Conservation (phyloP, 2,329 filamentous ascomycete species). For the Fusarium virguliforme region DNA sequence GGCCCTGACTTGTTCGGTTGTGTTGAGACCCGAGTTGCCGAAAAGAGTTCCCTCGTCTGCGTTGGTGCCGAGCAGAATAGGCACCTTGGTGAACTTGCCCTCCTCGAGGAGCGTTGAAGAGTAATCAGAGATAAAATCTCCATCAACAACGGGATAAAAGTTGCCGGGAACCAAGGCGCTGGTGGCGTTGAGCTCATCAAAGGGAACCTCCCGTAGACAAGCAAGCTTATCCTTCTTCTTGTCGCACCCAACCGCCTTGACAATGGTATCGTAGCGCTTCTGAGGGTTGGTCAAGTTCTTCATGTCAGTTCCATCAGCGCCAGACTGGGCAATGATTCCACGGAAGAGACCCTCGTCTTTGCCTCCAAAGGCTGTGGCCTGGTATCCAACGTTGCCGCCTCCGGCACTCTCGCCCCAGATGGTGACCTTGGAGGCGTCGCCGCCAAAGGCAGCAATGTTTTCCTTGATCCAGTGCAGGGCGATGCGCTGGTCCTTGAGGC, state of each 20-base stretch:
- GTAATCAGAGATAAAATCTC: constrained; percentile 58
- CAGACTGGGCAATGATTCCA: constrained; percentile 67
- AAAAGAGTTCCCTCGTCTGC: constrained; percentile 76
- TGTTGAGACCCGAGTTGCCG: constrained; percentile 61
- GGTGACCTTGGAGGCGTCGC: constrained; percentile 62
- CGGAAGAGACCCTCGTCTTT: constrained; percentile 70
- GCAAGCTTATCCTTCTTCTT: constrained; percentile 46
- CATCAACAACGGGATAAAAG: constrained; percentile 53
- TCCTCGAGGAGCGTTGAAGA: constrained; percentile 68
- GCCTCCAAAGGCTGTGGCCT: constrained; percentile 68
- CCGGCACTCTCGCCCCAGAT: constrained; percentile 65
- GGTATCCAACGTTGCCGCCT: constrained; percentile 64
- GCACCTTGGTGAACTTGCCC: constrained; percentile 75
- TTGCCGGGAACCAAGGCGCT: constrained; percentile 24
- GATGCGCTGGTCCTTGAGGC: constrained; percentile 66
- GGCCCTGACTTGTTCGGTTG: constrained; percentile 23
- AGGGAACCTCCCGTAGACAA: constrained; percentile 52
- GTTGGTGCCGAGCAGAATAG: constrained; percentile 75
- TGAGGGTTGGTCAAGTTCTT: constrained; percentile 35
- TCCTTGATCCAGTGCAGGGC: constrained; percentile 67
- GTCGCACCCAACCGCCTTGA: constrained; percentile 46
- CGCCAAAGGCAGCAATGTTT: constrained; percentile 63
- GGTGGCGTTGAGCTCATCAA: constrained; percentile 44
- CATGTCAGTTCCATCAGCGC: constrained; percentile 54
- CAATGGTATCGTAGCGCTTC: constrained; percentile 44